phyloP scores from a whole-genome alignment of 1,284 basidiomycete genomes.

The Termitomyces sp. region DNA sequence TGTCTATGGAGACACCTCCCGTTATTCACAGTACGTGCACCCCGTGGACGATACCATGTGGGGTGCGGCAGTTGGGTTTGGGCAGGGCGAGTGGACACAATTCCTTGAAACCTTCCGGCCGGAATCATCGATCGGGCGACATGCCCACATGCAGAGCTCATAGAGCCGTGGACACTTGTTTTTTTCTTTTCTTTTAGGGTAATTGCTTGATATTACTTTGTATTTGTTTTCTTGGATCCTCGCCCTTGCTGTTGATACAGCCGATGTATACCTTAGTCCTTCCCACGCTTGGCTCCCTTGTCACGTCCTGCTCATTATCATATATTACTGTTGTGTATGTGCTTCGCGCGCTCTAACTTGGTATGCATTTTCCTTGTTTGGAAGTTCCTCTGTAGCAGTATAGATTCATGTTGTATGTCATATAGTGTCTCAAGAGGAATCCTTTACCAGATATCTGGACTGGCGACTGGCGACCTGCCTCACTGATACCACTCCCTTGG shows the following conservation, averaged over 20 bases:
- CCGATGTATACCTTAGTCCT: constrained; percentile 9
- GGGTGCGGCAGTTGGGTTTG: constrained; percentile 58
- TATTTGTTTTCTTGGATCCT: constrained; percentile 13
- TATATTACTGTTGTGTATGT: not conserved
- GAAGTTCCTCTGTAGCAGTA: constrained; percentile 14
- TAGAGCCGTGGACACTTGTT: constrained; percentile 6
- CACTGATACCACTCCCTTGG: not conserved
- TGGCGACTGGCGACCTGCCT: not conserved
- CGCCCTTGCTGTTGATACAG: constrained; percentile 5
- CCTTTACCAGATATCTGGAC: constrained; percentile 11
- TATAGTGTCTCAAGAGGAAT: constrained; percentile 12
- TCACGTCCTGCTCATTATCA: constrained; percentile 1
- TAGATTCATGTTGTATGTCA: constrained; percentile 16
- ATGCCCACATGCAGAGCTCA: constrained; percentile 28
- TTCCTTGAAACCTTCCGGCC: constrained; percentile 41
- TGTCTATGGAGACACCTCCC: constrained; percentile 30
- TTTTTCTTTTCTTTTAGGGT: not conserved
- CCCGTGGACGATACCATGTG: constrained; percentile 52
- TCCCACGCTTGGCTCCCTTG: not conserved
- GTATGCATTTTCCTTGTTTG: constrained; percentile 8
- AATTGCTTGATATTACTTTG: not conserved
- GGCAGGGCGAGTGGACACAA: constrained; percentile 53
- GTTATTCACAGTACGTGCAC: constrained; percentile 39
- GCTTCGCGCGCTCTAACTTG: not conserved
- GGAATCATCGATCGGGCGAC: constrained; percentile 24